Evolutionary conservation across 2,329 filamentous ascomycete species (phyloP).

Genomic region (Nakataea oryzae): DNA sequence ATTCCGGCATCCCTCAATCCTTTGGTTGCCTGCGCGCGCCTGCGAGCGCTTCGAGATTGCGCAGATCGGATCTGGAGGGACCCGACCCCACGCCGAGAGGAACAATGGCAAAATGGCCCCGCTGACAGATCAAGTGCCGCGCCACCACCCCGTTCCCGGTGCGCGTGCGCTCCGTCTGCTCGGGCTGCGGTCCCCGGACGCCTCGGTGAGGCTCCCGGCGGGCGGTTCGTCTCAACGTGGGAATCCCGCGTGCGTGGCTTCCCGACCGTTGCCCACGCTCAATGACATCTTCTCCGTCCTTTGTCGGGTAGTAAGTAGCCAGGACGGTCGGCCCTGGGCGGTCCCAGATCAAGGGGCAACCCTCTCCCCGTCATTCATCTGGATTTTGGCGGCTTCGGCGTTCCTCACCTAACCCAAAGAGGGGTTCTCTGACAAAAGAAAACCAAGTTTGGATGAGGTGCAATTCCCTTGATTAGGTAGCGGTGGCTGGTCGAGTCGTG

Average conservation of each 20-base stretch:
- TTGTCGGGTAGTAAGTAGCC: not conserved
- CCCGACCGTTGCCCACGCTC: not conserved
- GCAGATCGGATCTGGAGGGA: not conserved
- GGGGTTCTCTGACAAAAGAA: not conserved
- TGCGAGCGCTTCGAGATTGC: not conserved
- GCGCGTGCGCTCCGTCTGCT: not conserved
- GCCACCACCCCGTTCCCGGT: not conserved
- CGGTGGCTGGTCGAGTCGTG: not conserved
- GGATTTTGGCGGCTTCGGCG: not conserved
- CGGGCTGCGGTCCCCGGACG: not conserved
- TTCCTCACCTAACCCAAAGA: not conserved
- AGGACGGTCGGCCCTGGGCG: no score
- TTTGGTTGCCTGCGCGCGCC: no score
- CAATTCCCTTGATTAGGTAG: not conserved
- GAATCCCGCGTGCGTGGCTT: not conserved
- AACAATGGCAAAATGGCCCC: not conserved
- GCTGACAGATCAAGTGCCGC: no score
- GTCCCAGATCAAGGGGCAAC: no score
- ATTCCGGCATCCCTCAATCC: not conserved
- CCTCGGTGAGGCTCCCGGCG: no score
- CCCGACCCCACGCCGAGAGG: not conserved
- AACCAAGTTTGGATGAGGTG: not conserved
- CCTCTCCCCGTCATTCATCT: not conserved
- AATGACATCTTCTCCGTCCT: not conserved
- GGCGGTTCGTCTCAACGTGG: not conserved